Evolutionary conservation across 805 yeast species (phyloP), one percentile per base, ranked within the genome.

Genomic region (Saccharomycopsis amapae): DNA sequence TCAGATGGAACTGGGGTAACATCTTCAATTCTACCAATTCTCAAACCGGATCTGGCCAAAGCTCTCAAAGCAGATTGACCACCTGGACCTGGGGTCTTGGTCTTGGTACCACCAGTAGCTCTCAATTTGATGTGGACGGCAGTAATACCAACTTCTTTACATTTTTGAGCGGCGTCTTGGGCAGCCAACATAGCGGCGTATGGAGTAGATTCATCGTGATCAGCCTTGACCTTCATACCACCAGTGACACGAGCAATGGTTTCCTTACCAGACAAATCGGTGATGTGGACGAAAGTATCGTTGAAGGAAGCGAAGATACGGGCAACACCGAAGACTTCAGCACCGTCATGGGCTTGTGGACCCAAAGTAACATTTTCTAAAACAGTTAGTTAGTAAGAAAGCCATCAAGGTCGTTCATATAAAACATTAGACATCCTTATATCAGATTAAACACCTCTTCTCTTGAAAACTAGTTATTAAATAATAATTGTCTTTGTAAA

Each of bases 121-220:
- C 99, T 89, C 75, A 93, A 81, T 81, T 93, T 93, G 72, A 93
- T 79, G 82, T 93, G 99, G 68, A 93, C 96, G 60, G 99, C 99
- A 64, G 95, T 93, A 71, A 93, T 90, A 72, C 99, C 99, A 60
- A 93, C 97, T 80, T 93, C 99, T 82, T 89, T 90, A 82, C 97
- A 89, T 75, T 84, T 88, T 62, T 72, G 90, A 66, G 98, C 98
- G 66, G 85, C 99, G 69, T 94, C 99, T 80, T 93, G 99, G 61
- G 99, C 97, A 71, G 99, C 99, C 80, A 93, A 85, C 98, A 93
- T 93, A 68, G 97, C 98, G 69, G 99, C 99, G 85, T 93, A 93
- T 73, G 99, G 98, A 61, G 98, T 86, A 56, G 97, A 90, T 82
- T 93, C 98, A 73, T 94, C 99, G 80, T 97, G 87, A 80, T 93